A percentile compares a stretch with the other conserved stretches of the same genome.
Conservation (phyloP, 257 asterid genomes). For the Avicennia marina region DNA sequence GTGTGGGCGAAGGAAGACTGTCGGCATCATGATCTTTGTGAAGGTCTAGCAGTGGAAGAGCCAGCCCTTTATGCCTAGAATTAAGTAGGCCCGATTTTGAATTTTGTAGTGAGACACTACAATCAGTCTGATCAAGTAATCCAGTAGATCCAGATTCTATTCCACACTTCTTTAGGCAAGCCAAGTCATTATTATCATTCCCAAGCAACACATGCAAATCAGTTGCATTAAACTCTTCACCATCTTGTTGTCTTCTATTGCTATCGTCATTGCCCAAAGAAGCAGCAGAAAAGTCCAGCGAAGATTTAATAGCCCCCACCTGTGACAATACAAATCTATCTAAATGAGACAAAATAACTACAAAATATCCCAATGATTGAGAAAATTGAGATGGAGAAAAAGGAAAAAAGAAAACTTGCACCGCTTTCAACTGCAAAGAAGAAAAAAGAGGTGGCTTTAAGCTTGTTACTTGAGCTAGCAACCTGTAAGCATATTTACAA, state of each 20-base stretch:
- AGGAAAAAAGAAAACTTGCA: slow-evolving; percentile 16
- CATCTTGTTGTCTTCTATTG: slow-evolving; percentile 28
- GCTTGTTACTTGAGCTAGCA: slow-evolving; percentile 50
- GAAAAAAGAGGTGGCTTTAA: slow-evolving; percentile 58
- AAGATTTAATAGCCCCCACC: slow-evolving; percentile 50
- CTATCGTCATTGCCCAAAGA: slow-evolving; percentile 19
- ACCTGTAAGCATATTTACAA: slow-evolving; percentile 43
- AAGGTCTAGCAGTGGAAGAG: slow-evolving; percentile 82
- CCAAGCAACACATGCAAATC: slow-evolving; percentile 27
- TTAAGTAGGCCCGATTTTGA: slow-evolving; percentile 28
- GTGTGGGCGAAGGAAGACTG: slow-evolving; percentile 95
- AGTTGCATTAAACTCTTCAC: slow-evolving; percentile 17
- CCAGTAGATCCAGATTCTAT: slow-evolving; percentile 29
- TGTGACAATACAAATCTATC: slow-evolving; percentile 33
- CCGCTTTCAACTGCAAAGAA: slow-evolving; percentile 68
- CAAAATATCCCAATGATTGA: slow-evolving; percentile 2
- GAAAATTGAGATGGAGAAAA: background rate
- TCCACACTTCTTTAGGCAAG: slow-evolving; percentile 25
- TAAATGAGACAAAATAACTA: slow-evolving; percentile 23
- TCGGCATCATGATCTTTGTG: slow-evolving; percentile 93
- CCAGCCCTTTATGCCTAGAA: slow-evolving; percentile 49
- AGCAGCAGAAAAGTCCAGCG: slow-evolving; percentile 31
- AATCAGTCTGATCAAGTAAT: slow-evolving; percentile 29
- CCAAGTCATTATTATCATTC: slow-evolving; percentile 22
- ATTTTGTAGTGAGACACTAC: slow-evolving; percentile 21